Evolutionary conservation across 352 stramenopile genomes (phyloP).

Genomic region (Globisporangium recalcitrans): DNA sequence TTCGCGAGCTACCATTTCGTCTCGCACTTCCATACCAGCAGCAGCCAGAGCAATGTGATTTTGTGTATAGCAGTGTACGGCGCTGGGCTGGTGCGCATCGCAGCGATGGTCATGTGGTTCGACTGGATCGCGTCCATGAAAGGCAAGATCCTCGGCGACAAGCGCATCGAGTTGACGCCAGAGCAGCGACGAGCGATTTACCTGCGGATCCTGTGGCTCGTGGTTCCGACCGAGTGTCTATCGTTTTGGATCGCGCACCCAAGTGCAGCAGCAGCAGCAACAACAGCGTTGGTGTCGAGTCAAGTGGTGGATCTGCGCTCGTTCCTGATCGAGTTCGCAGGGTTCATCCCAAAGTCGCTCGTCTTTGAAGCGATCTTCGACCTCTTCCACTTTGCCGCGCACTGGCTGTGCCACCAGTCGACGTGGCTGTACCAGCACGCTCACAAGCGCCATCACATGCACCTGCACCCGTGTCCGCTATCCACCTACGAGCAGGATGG

Average conservation of each 20-base stretch:
- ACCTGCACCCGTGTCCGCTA: constrained; percentile 68
- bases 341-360: constrained; percentile 83
- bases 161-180: constrained; percentile 40
- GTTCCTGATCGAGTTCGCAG: constrained; percentile 38
- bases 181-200: constrained; percentile 46
- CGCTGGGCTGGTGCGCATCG: constrained; percentile 45
- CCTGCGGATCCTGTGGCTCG: constrained; percentile 52
- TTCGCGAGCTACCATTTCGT: constrained; percentile 26
- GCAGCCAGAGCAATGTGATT: background rate
- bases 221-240: constrained; percentile 65
- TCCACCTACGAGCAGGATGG: constrained; percentile 83
- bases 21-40: background rate
- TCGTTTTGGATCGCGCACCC: constrained; percentile 47
- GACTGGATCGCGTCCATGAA: constrained; percentile 78
- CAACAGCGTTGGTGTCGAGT: background rate
- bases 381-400: constrained; percentile 77
- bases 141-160: constrained; percentile 53
- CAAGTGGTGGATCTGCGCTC: background rate
- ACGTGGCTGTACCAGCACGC: constrained; percentile 71
- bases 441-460: constrained; percentile 82
- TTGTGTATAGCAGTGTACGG: constrained; percentile 32
- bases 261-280: background rate
- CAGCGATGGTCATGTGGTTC: constrained; percentile 67
- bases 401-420: constrained; percentile 67
- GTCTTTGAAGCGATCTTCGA: constrained; percentile 83